Evolutionary conservation across 164 flowering plant species (phyloP).

Genomic region (Tinospora cordifolia): DNA sequence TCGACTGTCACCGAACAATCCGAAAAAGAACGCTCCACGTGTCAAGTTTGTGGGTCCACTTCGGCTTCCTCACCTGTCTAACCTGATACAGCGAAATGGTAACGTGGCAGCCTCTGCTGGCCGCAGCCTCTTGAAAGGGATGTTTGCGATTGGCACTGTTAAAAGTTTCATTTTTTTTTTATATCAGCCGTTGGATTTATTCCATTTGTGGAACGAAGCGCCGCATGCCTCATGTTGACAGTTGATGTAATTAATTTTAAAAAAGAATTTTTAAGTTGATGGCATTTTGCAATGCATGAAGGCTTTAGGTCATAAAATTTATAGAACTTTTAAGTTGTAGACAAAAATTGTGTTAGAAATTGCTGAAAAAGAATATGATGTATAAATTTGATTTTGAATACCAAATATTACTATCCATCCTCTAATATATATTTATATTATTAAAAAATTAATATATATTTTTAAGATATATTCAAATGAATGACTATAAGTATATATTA

Average conservation of each 20-base stretch:
- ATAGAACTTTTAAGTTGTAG: too few relatives aligned
- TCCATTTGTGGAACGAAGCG: not conserved
- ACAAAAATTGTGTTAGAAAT: too few relatives aligned
- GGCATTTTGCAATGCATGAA: not conserved
- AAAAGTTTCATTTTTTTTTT: not conserved
- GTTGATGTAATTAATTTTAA: not conserved
- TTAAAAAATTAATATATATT: too few relatives aligned
- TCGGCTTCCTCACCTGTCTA: not conserved
- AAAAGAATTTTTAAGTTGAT: too few relatives aligned
- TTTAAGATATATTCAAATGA: too few relatives aligned
- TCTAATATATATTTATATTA: too few relatives aligned
- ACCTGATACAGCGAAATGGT: not conserved
- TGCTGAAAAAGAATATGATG: too few relatives aligned
- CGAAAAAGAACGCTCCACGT: not conserved
- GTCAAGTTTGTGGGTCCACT: not conserved
- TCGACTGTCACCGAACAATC: not conserved
- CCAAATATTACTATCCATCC: too few relatives aligned
- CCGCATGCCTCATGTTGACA: not conserved
- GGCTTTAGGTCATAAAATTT: too few relatives aligned
- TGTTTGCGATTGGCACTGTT: not conserved
- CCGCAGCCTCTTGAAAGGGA: not conserved
- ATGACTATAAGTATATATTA: too few relatives aligned
- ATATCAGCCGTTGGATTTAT: not conserved
- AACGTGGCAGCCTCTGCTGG: not conserved
- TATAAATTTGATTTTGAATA: too few relatives aligned